Evolutionary conservation across 768 basidiomycete genomes (phyloP).

Genomic region (Tricholoma flavovirens): DNA sequence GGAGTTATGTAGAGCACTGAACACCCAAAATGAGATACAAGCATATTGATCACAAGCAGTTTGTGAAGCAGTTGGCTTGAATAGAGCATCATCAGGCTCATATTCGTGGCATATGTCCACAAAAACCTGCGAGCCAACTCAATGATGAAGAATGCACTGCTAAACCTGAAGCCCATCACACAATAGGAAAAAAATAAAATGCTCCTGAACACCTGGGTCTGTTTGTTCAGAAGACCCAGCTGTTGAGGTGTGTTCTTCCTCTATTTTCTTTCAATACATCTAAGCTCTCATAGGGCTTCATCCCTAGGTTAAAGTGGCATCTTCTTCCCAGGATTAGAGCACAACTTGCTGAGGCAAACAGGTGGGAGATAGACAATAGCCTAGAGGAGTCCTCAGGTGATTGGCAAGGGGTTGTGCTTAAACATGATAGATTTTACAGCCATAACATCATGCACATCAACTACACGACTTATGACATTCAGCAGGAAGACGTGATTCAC

Average conservation of each 20-base stretch:
- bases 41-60: constrained; percentile 6
- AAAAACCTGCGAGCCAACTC: background rate
- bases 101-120: background rate
- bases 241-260: background rate
- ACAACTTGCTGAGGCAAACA: background rate
- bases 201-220: background rate
- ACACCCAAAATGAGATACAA: constrained; percentile 8
- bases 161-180: background rate
- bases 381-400: background rate
- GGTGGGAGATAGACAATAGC: background rate
- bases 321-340: background rate
- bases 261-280: background rate
- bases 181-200: background rate
- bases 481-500: background rate
- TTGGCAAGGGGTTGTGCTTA: background rate
- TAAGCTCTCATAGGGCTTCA: background rate
- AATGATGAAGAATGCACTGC: background rate
- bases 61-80: constrained; percentile 7
- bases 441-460: background rate
- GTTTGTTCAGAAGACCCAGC: background rate
- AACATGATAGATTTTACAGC: background rate
- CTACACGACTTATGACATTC: background rate
- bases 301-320: background rate
- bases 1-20: constrained; percentile 15
- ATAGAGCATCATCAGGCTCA: constrained; percentile 9